Base-by-base conservation (phyloP, 2,329 filamentous ascomycete genomes). In the Clonostachys sp. region DNA sequence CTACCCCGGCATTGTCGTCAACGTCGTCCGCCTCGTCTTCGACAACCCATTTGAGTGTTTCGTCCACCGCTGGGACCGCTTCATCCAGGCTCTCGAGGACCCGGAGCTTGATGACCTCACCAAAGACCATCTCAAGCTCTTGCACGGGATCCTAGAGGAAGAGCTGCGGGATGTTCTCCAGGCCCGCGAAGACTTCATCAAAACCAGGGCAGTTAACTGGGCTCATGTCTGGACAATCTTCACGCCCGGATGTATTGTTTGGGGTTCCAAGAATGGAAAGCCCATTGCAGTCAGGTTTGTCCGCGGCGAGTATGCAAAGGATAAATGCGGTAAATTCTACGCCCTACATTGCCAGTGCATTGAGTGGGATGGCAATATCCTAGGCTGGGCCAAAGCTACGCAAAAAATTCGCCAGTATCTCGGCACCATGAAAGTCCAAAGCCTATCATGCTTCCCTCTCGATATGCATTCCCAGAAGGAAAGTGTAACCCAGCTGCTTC, bases 31-130 rank as follows among this genome's bases (percentile, higher is more conserved):
- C 2, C 67, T 87, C 3, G 78, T 80, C 48, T 86, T 88, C 50
- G 60, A 65, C 7, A 75, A 74, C 0, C 81, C 80, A 0, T 87
- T 87, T 51, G 67, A 78, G 53, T 78, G 80, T 0, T 79, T 89
- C 44, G 78, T 87, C 39, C 83, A 89, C 61, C 75, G 84, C 34
- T 88, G 83, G 82, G 65, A 71, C 2, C 56, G 65, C 7, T 70
- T 83, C 36, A 54, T 60, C 10, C 58, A 64, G 5, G 68, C 71
- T 20, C 63, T 70, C 41, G 57, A 72, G 9, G 66, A 70, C 34
- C 55, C 68, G 8, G 57, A 65, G 2, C 61, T 68, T 34, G 74
- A 81, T 14, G 55, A 53, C 1, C 34, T 48, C 18, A 74, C 72
- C 3, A 73, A 67, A 41, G 62, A 70, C 33, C 75, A 81, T 51